A percentile compares a stretch with the other conserved stretches of the same genome.
These are phyloP conservation scores for Graphiopsis chlorocephala DNA, from an alignment of 2,329 filamentous ascomycete species.

Conservation along the genomic window DNA sequence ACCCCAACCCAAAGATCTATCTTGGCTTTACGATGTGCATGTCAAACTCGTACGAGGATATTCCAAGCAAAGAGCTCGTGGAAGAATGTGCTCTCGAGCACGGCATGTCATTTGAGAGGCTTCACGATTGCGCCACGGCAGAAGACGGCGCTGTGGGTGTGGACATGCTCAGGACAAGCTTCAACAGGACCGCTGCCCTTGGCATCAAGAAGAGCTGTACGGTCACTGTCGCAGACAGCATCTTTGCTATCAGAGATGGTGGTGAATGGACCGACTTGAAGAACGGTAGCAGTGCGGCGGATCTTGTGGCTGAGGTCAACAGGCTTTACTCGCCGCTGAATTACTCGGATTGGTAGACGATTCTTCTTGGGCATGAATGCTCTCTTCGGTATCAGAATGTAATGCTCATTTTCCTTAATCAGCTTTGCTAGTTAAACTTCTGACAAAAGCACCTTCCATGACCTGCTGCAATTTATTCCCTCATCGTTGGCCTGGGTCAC, in stretches of 20 bases:
- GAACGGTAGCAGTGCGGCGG: conserved; percentile 63
- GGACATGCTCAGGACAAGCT: conserved; percentile 65
- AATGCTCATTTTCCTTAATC: neutral
- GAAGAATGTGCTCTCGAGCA: conserved; percentile 89
- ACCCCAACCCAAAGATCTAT: conserved; percentile 80
- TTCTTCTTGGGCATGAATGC: neutral
- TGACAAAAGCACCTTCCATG: neutral
- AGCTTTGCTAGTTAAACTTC: neutral
- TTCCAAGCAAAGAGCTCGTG: conserved; percentile 75
- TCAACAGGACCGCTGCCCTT: conserved; percentile 56
- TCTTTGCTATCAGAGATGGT: conserved; percentile 80
- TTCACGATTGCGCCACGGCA: conserved; percentile 78
- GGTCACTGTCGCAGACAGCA: conserved; percentile 66
- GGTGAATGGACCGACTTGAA: conserved; percentile 79
- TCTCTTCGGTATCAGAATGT: conserved; percentile 12
- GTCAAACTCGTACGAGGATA: conserved; percentile 68
- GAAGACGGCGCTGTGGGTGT: conserved; percentile 72
- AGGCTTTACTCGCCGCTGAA: conserved; percentile 9
- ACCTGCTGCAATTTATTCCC: neutral
- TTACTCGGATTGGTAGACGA: conserved; percentile 11
- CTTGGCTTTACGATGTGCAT: conserved; percentile 94
- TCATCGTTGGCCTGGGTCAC: neutral
- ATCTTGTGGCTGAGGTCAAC: conserved; percentile 69
- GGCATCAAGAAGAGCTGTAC: conserved; percentile 50
- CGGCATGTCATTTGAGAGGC: conserved; percentile 73